Conservation (phyloP, 768 basidiomycete genomes). For the Calocybe gangraenosa region DNA sequence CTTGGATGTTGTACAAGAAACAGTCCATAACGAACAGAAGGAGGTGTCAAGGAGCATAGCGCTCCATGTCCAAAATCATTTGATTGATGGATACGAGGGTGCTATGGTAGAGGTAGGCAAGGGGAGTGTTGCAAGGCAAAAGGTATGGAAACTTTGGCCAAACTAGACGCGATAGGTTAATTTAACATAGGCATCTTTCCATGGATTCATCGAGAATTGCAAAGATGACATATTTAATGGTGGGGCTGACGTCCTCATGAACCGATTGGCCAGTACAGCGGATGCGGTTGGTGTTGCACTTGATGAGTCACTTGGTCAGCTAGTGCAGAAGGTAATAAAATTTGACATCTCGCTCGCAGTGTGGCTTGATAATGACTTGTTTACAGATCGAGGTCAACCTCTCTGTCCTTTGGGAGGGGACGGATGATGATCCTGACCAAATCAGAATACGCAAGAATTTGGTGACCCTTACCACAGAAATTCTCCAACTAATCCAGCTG, state of each 20-base stretch:
- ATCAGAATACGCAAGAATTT: conserved; percentile 33
- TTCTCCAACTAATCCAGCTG: conserved; percentile 39
- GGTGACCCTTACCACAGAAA: conserved; percentile 30
- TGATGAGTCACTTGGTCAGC: conserved; percentile 37
- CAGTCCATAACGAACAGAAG: conserved; percentile 52
- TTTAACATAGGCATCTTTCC: conserved; percentile 41
- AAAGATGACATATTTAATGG: conserved; percentile 51
- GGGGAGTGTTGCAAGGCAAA: conserved; percentile 59
- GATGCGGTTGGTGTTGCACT: conserved; percentile 47
- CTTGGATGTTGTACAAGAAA: conserved; percentile 43
- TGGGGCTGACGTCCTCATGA: conserved; percentile 48
- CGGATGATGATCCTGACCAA: conserved; percentile 45
- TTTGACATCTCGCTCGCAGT: conserved; percentile 2
- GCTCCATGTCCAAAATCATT: conserved; percentile 49
- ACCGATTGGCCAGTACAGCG: conserved; percentile 40
- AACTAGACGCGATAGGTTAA: not conserved
- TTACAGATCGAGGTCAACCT: conserved; percentile 48
- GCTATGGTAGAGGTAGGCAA: conserved; percentile 52
- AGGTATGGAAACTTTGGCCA: too few species aligned
- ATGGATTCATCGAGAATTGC: conserved; percentile 32
- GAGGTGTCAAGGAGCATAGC: conserved; percentile 54
- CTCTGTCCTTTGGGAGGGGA: conserved; percentile 56
- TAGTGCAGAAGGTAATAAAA: conserved; percentile 48
- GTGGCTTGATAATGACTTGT: not conserved
- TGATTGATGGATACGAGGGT: conserved; percentile 46